Conservation (phyloP, 139 green algal species). For the Prasinococcaceae sp. region DNA sequence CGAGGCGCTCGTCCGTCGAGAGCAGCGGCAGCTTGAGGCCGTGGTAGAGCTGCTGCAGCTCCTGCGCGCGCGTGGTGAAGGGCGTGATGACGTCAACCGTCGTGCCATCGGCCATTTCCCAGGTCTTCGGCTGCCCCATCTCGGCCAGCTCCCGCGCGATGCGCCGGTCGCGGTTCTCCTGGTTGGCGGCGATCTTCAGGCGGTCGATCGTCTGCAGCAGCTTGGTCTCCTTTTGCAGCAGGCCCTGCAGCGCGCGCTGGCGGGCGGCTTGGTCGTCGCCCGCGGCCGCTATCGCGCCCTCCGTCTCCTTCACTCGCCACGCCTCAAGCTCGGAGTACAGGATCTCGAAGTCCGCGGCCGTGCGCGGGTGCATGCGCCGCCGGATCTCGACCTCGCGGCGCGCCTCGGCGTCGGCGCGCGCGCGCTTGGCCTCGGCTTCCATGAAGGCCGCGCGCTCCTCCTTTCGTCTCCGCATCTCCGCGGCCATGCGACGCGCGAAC, state of each 20-base stretch:
- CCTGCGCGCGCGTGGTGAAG: constrained; percentile 52
- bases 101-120: constrained; percentile 36
- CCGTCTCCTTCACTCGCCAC: constrained; percentile 39
- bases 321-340: constrained; percentile 61
- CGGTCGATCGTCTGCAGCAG: constrained; percentile 48
- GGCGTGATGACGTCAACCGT: constrained; percentile 62
- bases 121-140: constrained; percentile 48
- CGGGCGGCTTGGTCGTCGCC: neutral
- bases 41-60: constrained; percentile 64
- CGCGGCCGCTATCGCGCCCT: neutral
- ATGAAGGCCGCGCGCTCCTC: constrained; percentile 36
- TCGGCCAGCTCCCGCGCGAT: constrained; percentile 29
- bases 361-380: constrained; percentile 58
- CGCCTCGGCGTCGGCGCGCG: constrained; percentile 9
- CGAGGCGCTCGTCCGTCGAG: constrained; percentile 54
- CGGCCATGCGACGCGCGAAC: constrained; percentile 32
- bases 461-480: constrained; percentile 26
- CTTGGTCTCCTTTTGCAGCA: constrained; percentile 48
- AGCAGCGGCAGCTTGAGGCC: constrained; percentile 40
- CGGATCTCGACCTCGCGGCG: constrained; percentile 39
- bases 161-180: constrained; percentile 37
- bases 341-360: constrained; percentile 53
- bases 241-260: constrained; percentile 42
- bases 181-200: constrained; percentile 38
- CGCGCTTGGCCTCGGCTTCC: neutral